Evolutionary conservation across 73 alveolate genomes (phyloP).

Genomic region (Paraurostyla sp.): DNA sequence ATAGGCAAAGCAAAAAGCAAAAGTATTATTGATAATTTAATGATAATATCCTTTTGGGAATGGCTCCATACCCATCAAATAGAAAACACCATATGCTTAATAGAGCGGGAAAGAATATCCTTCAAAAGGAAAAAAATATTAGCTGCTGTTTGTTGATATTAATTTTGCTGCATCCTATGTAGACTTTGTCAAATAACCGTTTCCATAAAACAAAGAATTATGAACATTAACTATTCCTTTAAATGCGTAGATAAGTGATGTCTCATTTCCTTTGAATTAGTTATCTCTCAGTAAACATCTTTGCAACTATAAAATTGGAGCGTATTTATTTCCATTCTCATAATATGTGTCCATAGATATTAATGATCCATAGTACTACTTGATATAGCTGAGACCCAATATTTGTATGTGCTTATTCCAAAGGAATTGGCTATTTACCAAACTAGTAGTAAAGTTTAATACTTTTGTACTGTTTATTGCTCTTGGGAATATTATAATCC

Average conservation of each 20-base stretch:
- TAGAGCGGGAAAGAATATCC: not conserved
- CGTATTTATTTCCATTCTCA: not conserved
- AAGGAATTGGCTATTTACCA: not conserved
- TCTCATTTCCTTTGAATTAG: conserved; percentile 4
- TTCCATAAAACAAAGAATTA: conserved; percentile 17
- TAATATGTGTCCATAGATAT: not conserved
- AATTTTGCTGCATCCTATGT: not conserved
- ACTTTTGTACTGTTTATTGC: not conserved
- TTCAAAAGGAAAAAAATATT: not conserved
- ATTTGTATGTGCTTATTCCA: conserved; percentile 15
- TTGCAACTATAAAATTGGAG: not conserved
- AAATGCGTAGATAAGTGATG: conserved; percentile 12
- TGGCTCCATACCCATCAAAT: conserved; percentile 1
- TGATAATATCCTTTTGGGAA: conserved; percentile 23
- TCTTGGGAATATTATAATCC: not conserved
- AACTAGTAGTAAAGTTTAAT: not conserved
- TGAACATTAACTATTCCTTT: conserved; percentile 13
- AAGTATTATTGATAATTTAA: conserved; percentile 8
- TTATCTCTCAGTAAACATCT: conserved; percentile 11
- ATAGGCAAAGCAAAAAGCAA: conserved; percentile 25
- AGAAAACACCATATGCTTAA: conserved; percentile 19
- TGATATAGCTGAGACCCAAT: not conserved
- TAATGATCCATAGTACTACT: conserved; percentile 28
- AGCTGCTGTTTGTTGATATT: not conserved
- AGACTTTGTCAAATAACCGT: not conserved